These are phyloP conservation scores for Neurospora cerealis DNA, from an alignment of 495 filamentous ascomycete species.

Conservation along the genomic window DNA sequence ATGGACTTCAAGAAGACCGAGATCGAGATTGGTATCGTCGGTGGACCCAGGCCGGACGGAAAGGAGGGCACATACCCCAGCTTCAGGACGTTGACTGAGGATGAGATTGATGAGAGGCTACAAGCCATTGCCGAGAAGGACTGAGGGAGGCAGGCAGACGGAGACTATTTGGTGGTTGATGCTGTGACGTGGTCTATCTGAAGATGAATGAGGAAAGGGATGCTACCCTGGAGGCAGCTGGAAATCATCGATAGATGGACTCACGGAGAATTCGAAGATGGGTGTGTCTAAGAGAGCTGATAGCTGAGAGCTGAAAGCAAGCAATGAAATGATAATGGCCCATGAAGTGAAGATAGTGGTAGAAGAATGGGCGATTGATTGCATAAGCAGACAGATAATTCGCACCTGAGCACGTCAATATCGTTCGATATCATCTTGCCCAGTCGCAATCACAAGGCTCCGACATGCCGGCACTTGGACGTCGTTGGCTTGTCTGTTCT, in stretches of 20 bases:
- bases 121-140: conserved; percentile 98
- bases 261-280: not conserved
- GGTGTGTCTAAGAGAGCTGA: not conserved
- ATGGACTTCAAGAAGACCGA: conserved; percentile 99
- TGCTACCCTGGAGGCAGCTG: conserved; percentile 5
- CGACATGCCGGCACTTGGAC: not conserved
- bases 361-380: not conserved
- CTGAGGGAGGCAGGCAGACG: conserved; percentile 34
- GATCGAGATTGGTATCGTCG: conserved; percentile 94
- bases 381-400: not conserved
- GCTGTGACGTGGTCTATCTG: conserved; percentile 4
- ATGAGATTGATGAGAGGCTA: conserved; percentile 95
- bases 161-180: not conserved
- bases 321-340: not conserved
- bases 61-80: conserved; percentile 63
- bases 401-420: not conserved
- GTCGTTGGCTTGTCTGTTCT: not conserved
- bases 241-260: not conserved
- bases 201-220: conserved; percentile 7
- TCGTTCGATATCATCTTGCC: not conserved
- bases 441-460: not conserved
- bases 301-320: not conserved
- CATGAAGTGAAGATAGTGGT: not conserved
- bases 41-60: conserved; percentile 68
- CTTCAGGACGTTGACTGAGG: conserved; percentile 87